Evolutionary conservation across 2,329 filamentous ascomycete species (phyloP), one percentile per base, ranked within the genome.

Genomic region (Aspergillus novoparasiticus): DNA sequence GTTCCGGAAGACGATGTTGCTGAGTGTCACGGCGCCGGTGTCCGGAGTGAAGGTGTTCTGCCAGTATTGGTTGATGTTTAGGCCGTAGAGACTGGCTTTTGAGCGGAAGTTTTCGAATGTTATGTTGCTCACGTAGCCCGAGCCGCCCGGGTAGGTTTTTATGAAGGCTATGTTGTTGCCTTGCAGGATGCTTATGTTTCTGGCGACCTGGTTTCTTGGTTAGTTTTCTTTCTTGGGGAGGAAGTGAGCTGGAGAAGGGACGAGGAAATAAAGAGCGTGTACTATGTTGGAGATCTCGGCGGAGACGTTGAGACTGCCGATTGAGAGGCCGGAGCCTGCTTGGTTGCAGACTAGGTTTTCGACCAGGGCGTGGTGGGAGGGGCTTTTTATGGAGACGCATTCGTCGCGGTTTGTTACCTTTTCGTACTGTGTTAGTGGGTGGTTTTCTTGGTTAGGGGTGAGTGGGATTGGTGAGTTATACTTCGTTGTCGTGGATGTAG

Each of bases 71-170:
- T 73, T 65, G 34, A 73, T 66, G 43, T 69, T 45, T 4, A 73
- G 58, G 0, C 70, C 69, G 54, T 73, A 73, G 1, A 69, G 64
- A 55, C 70, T 72, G 14, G 58, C 64, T 21, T 70, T 57, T 10
- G 71, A 73, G 1, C 70, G 69, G 57, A 73, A 73, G 51, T 71
- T 72, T 4, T 74, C 71, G 54, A 78, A 79, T 0, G 72, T 70
- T 6, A 74, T 66, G 57, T 79, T 73, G 28, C 69, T 75, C 21
- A 79, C 76, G 56, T 77, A 78, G 28, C 76, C 76, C 0, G 73
- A 75, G 16, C 77, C 77, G 4, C 77, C 77, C 0, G 77, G 77
- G 61, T 74, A 79, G 11, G 77, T 78, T 61, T 79, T 79, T 66
- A 79, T 79, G 59, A 79, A 77, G 19, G 73, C 67, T 30, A 79